Base-by-base conservation (phyloP, 352 stramenopile genomes). In the Thalassiosira allenii region DNA sequence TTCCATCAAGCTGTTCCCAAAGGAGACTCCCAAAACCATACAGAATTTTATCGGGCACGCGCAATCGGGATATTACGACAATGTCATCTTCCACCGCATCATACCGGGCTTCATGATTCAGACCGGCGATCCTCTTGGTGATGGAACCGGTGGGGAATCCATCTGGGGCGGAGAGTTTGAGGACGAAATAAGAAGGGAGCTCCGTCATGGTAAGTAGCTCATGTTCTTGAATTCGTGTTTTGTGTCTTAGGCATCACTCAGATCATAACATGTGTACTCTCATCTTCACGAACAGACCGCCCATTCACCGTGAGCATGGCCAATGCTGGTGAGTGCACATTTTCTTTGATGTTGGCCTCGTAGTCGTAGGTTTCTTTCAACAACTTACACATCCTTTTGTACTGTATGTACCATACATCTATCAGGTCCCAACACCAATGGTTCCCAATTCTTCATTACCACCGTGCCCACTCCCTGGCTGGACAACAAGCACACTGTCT, bases 141-240 rank as follows among this genome's bases (percentile, higher is more conserved):
- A 99, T 86, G 97, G 97, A 43, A 99, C 97, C 0, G 97, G 97
- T 53, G 98, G 98, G 29, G 97, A 99, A 90, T 98, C 92, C 57
- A 99, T 99, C 71, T 99, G 98, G 97, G 97, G 97, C 32, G 97
- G 96, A 52, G 96, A 99, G 78, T 99, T 99, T 79, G 96, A 99
- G 79, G 98, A 99, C 91, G 97, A 99, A 84, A 99, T 99, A 88
- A 93, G 98, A 67, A 94, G 95, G 41, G 70, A 85, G 5, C 62
- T 88, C 11, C 40, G 72, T 1, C 79, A 86, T 56, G 80, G n/a
- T n/a, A n/a, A n/a, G n/a, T n/a, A n/a, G n/a, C n/a, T n/a, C n/a
- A n/a, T n/a, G n/a, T n/a, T 66, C 83, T 65, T 71, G 79, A 77
- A 11, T 65, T 14, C 40, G 2, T 59, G 9, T 62, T 11, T 8